Evolutionary conservation across 2,329 filamentous ascomycete species (phyloP).

Genomic region (Parasarocladium wereldwijsianum): DNA sequence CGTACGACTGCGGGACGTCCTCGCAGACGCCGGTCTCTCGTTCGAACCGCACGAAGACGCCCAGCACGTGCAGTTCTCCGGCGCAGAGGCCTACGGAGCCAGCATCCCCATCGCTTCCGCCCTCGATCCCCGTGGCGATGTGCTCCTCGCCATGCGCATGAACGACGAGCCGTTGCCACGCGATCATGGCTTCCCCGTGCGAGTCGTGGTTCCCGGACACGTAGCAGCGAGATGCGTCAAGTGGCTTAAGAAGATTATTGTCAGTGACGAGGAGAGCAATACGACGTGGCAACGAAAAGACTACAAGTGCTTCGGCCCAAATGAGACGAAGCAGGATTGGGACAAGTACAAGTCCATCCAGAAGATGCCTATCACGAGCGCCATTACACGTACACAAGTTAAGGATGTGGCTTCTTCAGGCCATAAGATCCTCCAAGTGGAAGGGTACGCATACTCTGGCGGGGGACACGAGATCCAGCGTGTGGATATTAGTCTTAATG

Average conservation of each 20-base stretch:
- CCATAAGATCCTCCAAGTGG: slow-evolving; percentile 2
- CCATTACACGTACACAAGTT: slow-evolving; percentile 20
- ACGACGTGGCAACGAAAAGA: slow-evolving; percentile 33
- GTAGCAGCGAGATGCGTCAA: slow-evolving; percentile 36
- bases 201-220: slow-evolving; percentile 30
- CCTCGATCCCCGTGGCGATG: slow-evolving; percentile 28
- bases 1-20: slow-evolving; percentile 27
- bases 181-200: slow-evolving; percentile 35
- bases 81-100: slow-evolving; percentile 24
- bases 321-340: slow-evolving; percentile 28
- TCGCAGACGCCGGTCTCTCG: slow-evolving; percentile 23
- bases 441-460: slow-evolving; percentile 35
- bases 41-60: slow-evolving; percentile 10
- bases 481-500: slow-evolving; percentile 33
- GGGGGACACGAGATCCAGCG: slow-evolving; percentile 34
- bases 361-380: slow-evolving; percentile 34
- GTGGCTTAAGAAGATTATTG: slow-evolving; percentile 34
- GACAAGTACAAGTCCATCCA: slow-evolving; percentile 31
- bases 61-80: slow-evolving; percentile 21
- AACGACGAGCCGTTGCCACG: slow-evolving; percentile 31
- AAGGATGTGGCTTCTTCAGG: background rate
- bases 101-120: slow-evolving; percentile 25
- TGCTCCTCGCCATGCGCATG: slow-evolving; percentile 36
- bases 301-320: slow-evolving; percentile 34
- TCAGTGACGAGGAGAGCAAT: slow-evolving; percentile 32